Evolutionary conservation across 805 yeast genomes (phyloP).

Genomic region (Huiozyma sinensis): DNA sequence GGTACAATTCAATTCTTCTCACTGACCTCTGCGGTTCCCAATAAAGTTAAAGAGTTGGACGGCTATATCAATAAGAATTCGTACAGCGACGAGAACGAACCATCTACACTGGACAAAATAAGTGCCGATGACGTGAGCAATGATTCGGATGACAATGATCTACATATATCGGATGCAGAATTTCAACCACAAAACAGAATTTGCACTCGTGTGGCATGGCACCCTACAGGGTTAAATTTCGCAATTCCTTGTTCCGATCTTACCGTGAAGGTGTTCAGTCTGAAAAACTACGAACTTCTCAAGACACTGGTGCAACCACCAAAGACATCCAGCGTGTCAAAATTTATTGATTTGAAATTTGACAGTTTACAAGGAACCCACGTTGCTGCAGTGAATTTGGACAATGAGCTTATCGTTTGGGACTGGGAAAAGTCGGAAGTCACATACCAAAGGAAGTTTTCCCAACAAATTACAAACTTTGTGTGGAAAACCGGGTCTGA

Average conservation of each 20-base stretch:
- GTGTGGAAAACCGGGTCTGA: constrained; percentile 28
- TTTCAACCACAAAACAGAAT: constrained; percentile 32
- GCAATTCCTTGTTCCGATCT: constrained; percentile 51
- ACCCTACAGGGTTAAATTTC: constrained; percentile 54
- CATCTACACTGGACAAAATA: constrained; percentile 11
- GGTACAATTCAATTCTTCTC: constrained; percentile 49
- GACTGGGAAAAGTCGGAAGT: constrained; percentile 32
- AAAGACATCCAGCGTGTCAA: constrained; percentile 9
- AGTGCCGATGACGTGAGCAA: constrained; percentile 3
- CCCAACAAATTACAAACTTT: constrained; percentile 21
- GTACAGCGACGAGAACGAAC: constrained; percentile 18
- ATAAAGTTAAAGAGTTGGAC: constrained; percentile 35
- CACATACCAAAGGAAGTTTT: constrained; percentile 24
- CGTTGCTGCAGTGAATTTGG: constrained; percentile 49
- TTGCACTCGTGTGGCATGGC: constrained; percentile 57
- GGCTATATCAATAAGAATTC: constrained; percentile 28
- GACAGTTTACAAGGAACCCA: constrained; percentile 47
- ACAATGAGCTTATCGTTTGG: constrained; percentile 46
- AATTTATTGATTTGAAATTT: constrained; percentile 43
- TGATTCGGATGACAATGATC: constrained; percentile 26
- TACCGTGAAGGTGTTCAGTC: constrained; percentile 35
- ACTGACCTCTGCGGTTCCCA: constrained; percentile 43
- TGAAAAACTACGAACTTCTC: constrained; percentile 18
- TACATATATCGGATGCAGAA: constrained; percentile 31
- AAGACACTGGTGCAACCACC: constrained; percentile 14